These are phyloP conservation scores for Mycena epipterygia DNA, from an alignment of 768 basidiomycete genomes.

Conservation along the genomic window DNA sequence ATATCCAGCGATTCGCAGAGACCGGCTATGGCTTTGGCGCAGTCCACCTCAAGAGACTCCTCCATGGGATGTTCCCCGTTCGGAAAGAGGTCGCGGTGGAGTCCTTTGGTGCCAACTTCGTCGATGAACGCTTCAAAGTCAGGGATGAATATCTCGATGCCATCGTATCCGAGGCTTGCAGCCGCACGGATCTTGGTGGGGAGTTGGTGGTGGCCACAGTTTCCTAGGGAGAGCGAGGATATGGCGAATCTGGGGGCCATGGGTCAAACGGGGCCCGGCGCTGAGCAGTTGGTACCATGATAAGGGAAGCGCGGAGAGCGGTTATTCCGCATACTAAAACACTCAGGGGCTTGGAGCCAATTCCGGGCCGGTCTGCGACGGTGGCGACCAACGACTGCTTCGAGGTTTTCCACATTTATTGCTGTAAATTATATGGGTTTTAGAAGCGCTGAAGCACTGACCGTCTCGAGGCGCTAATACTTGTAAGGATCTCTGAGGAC, in stretches of 20 bases:
- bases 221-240: constrained; percentile 45
- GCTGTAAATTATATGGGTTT: too few relatives aligned
- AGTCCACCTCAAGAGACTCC: constrained; percentile 34
- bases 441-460: too few relatives aligned
- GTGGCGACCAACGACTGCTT: too few relatives aligned
- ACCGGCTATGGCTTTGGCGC: constrained; percentile 40
- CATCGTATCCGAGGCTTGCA: constrained; percentile 50
- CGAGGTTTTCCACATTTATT: too few relatives aligned
- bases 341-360: neutral
- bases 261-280: neutral
- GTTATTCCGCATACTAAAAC: constrained; percentile 15
- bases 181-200: constrained; percentile 46
- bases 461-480: too few relatives aligned
- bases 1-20: constrained; percentile 41
- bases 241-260: constrained; percentile 40
- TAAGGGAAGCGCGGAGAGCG: constrained; percentile 2
- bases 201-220: constrained; percentile 45
- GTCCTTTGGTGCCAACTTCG: constrained; percentile 33
- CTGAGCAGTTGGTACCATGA: constrained; percentile 1
- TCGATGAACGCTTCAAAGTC: constrained; percentile 44
- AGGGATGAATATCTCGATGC: constrained; percentile 46
- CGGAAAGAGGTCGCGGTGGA: constrained; percentile 40
- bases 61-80: constrained; percentile 22
- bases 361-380: neutral
- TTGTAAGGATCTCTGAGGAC: too few relatives aligned